Evolutionary conservation across 2,329 filamentous ascomycete species (phyloP), one percentile per base, ranked within the genome.

Genomic region (Cadophora sp.): DNA sequence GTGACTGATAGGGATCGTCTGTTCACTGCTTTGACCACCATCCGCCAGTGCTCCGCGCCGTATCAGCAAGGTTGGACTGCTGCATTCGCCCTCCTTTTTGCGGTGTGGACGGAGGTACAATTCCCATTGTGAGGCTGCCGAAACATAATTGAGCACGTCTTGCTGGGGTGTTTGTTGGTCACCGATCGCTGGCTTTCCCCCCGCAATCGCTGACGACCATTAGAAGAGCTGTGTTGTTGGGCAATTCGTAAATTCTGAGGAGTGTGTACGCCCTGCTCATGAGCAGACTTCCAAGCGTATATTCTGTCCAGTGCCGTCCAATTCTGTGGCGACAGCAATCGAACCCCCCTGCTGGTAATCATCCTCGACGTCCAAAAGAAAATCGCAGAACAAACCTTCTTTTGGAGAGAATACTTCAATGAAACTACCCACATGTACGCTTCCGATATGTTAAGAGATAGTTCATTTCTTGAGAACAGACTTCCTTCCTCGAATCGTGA

Each of bases 301-400:
- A 51, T 27, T 12, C 24, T 12, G 48, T 51, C 48, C 27, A 8
- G 22, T 26, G 22, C 9, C 48, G 27, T 51, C 22, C 48, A 26
- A 4, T 56, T 56, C 53, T 31, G 29, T 19, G 22, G 19, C 48
- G 48, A 24, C 24, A 51, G 22, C 22, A 51, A 26, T 24, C 48
- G 48, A 51, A 26, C 48, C 26, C 27, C 48, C 48, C 22, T 51
- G 48, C 48, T 51, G 48, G 12, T 51, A 51, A 51, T 51, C 48
- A 51, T 51, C 22, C 6, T 19, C 48, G 11, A 26, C 11, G 12
- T 51, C 8, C 22, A 26, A 2, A 51, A 26, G 8, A 26, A 26
- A 12, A 14, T 4, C 8, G 24, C 24, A 26, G 24, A 51, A 51
- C 5, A 11, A 26, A 26, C 48, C 27, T 14, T 51, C 16, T 5